Evolutionary conservation across 306 rosid species (phyloP), one percentile per base, ranked within the genome.

Genomic region (Quillaja saponaria): DNA sequence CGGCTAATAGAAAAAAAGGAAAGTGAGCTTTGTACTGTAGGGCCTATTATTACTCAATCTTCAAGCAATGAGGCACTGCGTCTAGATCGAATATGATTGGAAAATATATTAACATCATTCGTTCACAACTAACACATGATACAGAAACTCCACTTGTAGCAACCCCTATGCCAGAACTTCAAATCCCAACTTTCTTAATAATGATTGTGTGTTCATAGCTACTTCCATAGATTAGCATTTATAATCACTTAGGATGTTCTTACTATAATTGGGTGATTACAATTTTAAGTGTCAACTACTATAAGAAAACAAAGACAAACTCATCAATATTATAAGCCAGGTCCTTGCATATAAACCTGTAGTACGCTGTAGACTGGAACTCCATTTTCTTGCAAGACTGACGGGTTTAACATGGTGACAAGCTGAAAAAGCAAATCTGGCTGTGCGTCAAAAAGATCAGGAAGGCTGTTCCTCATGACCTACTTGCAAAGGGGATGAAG

Each of bases 391-490:
- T 81, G 95, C 83, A 91, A 81, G 75, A 91, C 98, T 21, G 98
- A 86, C 14, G 98, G 98, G 74, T 88, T 91, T 72, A 91, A 81
- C 98, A 91, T 91, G 49, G 98, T 91, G 71, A 91, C 95, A 67
- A 91, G 98, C 82, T 91, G 98, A 71, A 91, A 91, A 59, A 91
- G 98, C 51, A 91, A 81, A 84, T 91, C 98, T 38, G 98, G 98
- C 55, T 91, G 96, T 10, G 92, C 92, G 51, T 91, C 98, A 49
- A 91, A 91, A 73, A 91, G 98, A 85, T 91, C 98, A 55, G 98
- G 98, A 81, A 91, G 98, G 74, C 90, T 75, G 74, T 80, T 76
- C 63, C 82, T 88, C 98, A 91, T 91, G 76, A 91, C 98, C 97
- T 91, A 72, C 75, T 83, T 19, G 33, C 63, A 25, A 81, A 66